Conservation (phyloP, 2,329 filamentous ascomycete genomes). For the Venturia carpophila region DNA sequence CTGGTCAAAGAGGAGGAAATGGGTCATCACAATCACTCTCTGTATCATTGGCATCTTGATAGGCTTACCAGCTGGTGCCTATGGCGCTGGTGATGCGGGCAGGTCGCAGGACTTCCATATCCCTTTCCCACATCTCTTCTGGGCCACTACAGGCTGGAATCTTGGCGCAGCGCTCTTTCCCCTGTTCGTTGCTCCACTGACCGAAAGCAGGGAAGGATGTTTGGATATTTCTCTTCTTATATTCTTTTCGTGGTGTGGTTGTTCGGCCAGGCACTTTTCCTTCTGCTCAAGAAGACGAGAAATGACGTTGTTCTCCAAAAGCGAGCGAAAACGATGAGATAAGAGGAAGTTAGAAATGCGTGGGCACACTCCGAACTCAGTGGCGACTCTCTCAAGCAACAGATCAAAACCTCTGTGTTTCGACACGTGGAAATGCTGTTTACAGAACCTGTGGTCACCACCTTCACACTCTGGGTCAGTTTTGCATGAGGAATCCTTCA, state of each 20-base stretch:
- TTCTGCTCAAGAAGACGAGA: constrained; percentile 39
- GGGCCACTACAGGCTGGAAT: constrained; percentile 32
- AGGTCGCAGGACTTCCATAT: constrained; percentile 30
- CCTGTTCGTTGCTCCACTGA: constrained; percentile 30
- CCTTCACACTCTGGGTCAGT: constrained; percentile 42
- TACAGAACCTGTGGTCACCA: constrained; percentile 44
- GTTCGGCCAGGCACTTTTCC: constrained; percentile 31
- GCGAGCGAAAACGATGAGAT: constrained; percentile 24
- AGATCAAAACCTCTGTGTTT: constrained; percentile 20
- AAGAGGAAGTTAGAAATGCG: background rate
- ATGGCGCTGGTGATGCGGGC: constrained; percentile 29
- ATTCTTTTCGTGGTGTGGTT: constrained; percentile 31
- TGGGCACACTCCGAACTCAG: constrained; percentile 5
- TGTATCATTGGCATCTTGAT: constrained; percentile 29
- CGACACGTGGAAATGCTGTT: constrained; percentile 37
- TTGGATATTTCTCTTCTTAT: constrained; percentile 29
- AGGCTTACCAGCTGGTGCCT: constrained; percentile 32
- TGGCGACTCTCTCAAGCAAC: background rate
- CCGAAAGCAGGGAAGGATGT: constrained; percentile 32
- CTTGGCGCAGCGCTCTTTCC: constrained; percentile 32
- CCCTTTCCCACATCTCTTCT: constrained; percentile 34
- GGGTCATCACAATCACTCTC: constrained; percentile 28
- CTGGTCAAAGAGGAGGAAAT: constrained; percentile 24
- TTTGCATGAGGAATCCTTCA: constrained; percentile 38
- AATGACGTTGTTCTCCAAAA: background rate